Evolutionary conservation across 2,329 filamentous ascomycete species (phyloP).

Genomic region (Fusarium acutatum): DNA sequence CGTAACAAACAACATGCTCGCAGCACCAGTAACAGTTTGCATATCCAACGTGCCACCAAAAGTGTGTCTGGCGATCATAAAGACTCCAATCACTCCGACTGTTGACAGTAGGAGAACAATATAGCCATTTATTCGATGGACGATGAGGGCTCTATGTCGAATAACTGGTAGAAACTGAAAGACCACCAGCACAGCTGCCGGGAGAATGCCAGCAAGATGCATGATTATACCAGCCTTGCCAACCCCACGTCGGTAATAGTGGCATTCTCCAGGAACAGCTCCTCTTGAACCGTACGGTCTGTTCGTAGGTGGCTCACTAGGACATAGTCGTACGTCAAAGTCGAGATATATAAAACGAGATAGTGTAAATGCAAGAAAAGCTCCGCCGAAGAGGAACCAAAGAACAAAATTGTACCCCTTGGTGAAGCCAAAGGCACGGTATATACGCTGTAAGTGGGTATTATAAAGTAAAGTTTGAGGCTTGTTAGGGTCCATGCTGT

Average conservation of each 20-base stretch:
- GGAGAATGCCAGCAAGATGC: slow-evolving; percentile 57
- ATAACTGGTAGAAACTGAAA: slow-evolving; percentile 60
- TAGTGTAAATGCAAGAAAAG: slow-evolving; percentile 36
- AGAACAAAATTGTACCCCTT: slow-evolving; percentile 66
- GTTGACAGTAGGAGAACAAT: slow-evolving; percentile 58
- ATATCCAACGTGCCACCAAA: slow-evolving; percentile 64
- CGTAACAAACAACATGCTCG: slow-evolving; percentile 55
- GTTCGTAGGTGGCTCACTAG: not conserved
- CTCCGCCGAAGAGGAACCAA: slow-evolving; percentile 58
- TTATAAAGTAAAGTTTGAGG: not conserved
- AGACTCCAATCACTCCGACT: slow-evolving; percentile 55
- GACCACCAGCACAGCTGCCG: slow-evolving; percentile 53
- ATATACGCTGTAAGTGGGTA: slow-evolving; percentile 40
- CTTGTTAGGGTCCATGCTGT: not conserved
- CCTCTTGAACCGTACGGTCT: slow-evolving; percentile 9
- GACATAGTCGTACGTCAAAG: slow-evolving; percentile 47
- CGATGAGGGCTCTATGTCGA: slow-evolving; percentile 56
- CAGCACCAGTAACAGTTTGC: slow-evolving; percentile 54
- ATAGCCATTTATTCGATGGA: slow-evolving; percentile 71
- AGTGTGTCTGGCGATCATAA: slow-evolving; percentile 61
- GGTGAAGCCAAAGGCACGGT: slow-evolving; percentile 61
- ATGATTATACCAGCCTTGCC: slow-evolving; percentile 53
- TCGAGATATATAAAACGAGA: slow-evolving; percentile 39
- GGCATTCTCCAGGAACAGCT: slow-evolving; percentile 51
- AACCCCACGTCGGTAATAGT: slow-evolving; percentile 44